Conservation (phyloP, 768 basidiomycete genomes). For the Amylocystis lapponica region DNA sequence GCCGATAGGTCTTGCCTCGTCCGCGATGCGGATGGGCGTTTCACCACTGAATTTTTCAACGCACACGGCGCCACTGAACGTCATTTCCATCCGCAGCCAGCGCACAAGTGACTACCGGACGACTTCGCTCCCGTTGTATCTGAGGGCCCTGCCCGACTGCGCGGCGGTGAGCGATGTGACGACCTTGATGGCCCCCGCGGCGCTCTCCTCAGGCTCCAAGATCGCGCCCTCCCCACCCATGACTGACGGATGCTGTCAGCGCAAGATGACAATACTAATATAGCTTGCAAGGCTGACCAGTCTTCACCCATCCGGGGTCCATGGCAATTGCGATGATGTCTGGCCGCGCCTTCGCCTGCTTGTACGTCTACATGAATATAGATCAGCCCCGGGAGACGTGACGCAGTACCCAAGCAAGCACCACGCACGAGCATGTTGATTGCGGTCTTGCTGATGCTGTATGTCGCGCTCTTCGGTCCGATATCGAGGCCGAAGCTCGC, state of each 20-base stretch:
- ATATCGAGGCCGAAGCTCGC: conserved; percentile 28
- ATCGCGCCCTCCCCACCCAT: conserved; percentile 29
- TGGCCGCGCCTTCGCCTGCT: conserved; percentile 29
- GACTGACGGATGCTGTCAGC: conserved; percentile 14
- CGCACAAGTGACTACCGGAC: too few relatives aligned
- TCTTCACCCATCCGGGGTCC: conserved; percentile 37
- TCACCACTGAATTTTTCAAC: too few relatives aligned
- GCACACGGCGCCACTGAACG: too few relatives aligned
- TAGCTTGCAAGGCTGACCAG: conserved; percentile 20
- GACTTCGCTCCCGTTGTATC: conserved; percentile 24
- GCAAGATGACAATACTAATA: neutral
- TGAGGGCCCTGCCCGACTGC: conserved; percentile 27
- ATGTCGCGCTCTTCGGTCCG: conserved; percentile 25
- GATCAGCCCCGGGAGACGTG: neutral
- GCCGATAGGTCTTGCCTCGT: too few relatives aligned
- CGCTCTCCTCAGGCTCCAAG: conserved; percentile 27
- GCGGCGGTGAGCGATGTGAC: conserved; percentile 18
- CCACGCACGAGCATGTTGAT: conserved; percentile 35
- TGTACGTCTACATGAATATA: conserved; percentile 25
- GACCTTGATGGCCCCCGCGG: conserved; percentile 22
- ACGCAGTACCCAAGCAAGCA: too few relatives aligned
- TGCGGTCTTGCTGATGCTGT: conserved; percentile 33
- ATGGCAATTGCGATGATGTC: conserved; percentile 27
- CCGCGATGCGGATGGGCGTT: too few relatives aligned
- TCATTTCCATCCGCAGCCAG: too few relatives aligned